phyloP scores from a whole-genome alignment of 2,329 filamentous ascomycete species.

The Xylariaceae sp. region DNA sequence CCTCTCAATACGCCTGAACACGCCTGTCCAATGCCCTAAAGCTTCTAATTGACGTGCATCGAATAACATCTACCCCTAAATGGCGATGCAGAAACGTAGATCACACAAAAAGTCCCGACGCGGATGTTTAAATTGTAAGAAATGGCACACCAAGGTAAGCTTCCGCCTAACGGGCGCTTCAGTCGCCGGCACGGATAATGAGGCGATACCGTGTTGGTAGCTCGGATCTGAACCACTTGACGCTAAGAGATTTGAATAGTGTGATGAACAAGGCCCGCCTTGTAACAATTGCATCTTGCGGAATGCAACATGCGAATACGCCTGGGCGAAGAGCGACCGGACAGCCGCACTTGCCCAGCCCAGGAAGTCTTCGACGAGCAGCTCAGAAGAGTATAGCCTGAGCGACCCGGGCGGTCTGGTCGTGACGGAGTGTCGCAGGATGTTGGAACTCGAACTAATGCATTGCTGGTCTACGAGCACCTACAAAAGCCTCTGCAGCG shows the following conservation, averaged over 20 bases:
- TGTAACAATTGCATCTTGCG: conserved; percentile 39
- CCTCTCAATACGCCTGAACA: conserved; percentile 12
- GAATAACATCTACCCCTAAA: neutral
- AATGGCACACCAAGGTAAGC: conserved; percentile 43
- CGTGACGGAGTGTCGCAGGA: conserved; percentile 30
- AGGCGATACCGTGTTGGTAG: neutral
- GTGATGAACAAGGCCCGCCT: conserved; percentile 38
- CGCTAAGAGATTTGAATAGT: conserved; percentile 26
- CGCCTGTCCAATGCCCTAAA: no score
- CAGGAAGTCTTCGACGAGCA: conserved; percentile 14
- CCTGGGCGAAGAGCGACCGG: conserved; percentile 25
- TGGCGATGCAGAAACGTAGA: conserved; percentile 39
- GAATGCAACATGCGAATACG: conserved; percentile 39
- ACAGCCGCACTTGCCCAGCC: conserved; percentile 1
- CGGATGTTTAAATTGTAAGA: conserved; percentile 44
- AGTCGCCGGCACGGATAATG: neutral
- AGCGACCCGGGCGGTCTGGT: conserved; percentile 14
- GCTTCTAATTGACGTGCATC: no score
- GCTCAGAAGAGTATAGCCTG: conserved; percentile 11
- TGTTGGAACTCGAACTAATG: conserved; percentile 57
- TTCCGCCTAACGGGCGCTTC: neutral
- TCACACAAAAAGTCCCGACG: conserved; percentile 44
- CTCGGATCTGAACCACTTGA: conserved; percentile 2
- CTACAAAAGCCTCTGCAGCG: conserved; percentile 46
- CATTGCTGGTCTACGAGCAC: conserved; percentile 56